Conservation (phyloP, 1,284 basidiomycete species). For the Moesziomyces aphidis region DNA sequence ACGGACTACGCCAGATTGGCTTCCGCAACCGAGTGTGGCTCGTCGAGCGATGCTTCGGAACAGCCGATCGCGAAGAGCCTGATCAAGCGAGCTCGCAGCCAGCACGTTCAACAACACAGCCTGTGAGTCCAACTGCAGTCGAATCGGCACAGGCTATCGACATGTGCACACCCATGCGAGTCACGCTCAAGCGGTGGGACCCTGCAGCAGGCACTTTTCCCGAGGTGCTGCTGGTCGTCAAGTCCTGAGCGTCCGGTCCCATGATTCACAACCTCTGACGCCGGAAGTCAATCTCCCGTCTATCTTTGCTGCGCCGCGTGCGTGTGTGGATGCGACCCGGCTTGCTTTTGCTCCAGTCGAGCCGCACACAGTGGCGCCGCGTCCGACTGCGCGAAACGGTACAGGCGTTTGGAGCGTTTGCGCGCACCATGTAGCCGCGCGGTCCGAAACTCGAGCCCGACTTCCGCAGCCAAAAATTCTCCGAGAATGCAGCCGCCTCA, state of each 20-base stretch:
- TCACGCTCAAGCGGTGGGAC: slow-evolving; percentile 55
- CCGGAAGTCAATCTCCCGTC: too few relatives aligned
- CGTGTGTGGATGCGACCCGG: not conserved
- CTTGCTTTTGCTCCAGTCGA: too few relatives aligned
- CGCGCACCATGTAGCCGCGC: slow-evolving; percentile 23
- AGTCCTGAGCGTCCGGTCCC: slow-evolving; percentile 2
- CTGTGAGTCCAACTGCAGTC: slow-evolving; percentile 24
- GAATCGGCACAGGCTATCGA: not conserved
- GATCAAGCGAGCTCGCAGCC: slow-evolving; percentile 4
- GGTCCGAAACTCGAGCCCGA: not conserved
- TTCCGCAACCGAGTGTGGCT: slow-evolving; percentile 65
- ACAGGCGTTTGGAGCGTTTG: slow-evolving; percentile 39
- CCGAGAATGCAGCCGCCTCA: slow-evolving; percentile 1
- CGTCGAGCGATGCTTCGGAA: slow-evolving; percentile 37
- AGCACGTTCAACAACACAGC: slow-evolving; percentile 1
- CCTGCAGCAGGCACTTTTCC: slow-evolving; percentile 55
- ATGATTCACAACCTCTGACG: too few relatives aligned
- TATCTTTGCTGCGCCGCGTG: not conserved
- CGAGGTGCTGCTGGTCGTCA: slow-evolving; percentile 58
- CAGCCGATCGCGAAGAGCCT: not conserved
- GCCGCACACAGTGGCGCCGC: slow-evolving; percentile 3
- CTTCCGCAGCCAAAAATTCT: slow-evolving; percentile 7
- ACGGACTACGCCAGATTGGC: slow-evolving; percentile 55
- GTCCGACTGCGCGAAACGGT: slow-evolving; percentile 27
- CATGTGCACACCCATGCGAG: slow-evolving; percentile 21